These are phyloP conservation scores for Cyclotella choctawhatcheeana DNA, from an alignment of 108 stramenopile species.

Conservation along the genomic window DNA sequence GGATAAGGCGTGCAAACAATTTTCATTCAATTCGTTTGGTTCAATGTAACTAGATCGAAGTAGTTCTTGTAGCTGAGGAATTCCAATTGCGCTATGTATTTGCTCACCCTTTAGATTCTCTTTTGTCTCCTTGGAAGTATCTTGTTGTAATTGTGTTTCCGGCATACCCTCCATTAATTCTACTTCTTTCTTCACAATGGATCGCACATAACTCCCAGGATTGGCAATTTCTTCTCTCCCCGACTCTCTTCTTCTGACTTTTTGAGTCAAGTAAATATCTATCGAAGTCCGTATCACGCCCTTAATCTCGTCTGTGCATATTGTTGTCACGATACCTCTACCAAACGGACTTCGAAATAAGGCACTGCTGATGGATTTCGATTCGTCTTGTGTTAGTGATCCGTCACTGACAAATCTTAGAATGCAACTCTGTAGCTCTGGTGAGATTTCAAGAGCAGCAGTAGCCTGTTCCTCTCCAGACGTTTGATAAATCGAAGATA, in stretches of 20 bases:
- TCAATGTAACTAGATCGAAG: neutral
- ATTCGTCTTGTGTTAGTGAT: slow-evolving; percentile 1
- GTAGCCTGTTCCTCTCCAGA: neutral
- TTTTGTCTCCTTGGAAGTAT: too few relatives aligned
- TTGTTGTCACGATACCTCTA: neutral
- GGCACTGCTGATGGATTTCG: neutral
- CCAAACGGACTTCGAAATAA: neutral
- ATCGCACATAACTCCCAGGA: slow-evolving; percentile 1
- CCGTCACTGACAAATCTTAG: neutral
- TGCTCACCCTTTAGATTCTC: too few relatives aligned
- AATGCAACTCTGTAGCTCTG: neutral
- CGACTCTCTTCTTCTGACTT: neutral
- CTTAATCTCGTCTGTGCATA: neutral
- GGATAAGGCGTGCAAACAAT: slow-evolving; percentile 20
- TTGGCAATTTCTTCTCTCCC: neutral
- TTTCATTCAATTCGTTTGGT: slow-evolving; percentile 27
- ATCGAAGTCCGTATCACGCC: neutral
- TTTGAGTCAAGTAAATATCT: neutral
- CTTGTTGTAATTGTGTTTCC: too few relatives aligned
- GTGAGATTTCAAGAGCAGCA: neutral
- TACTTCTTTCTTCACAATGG: neutral
- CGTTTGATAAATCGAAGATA: neutral
- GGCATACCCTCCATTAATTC: neutral
- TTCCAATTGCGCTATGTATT: neutral
- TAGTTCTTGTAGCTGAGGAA: neutral